These are phyloP conservation scores for Vicia villosa DNA, from an alignment of 306 rosid genomes.

Conservation along the genomic window DNA sequence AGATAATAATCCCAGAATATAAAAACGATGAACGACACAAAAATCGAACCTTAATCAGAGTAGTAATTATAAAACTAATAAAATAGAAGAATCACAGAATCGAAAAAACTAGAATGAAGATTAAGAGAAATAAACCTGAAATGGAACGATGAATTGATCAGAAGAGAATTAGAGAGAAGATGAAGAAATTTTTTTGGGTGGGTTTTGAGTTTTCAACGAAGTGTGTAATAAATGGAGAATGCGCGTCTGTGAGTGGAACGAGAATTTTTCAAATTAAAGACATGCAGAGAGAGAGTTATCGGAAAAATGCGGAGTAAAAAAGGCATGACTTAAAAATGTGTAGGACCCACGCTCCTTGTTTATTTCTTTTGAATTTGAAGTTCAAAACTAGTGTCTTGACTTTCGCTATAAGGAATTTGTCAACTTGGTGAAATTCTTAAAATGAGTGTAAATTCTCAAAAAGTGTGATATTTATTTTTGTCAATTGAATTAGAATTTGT, in stretches of 20 bases:
- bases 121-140: conserved; percentile 32
- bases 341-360: too few species aligned
- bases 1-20: background rate
- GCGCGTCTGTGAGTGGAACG: conserved; percentile 48
- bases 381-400: too few species aligned
- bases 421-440: too few species aligned
- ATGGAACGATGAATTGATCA: conserved; percentile 34
- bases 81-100: background rate
- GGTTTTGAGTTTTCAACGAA: conserved; percentile 32
- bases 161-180: conserved; percentile 34
- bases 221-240: conserved; percentile 33
- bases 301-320: too few species aligned
- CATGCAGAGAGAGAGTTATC: background rate
- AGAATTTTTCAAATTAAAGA: conserved; percentile 66
- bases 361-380: too few species aligned
- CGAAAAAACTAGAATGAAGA: background rate
- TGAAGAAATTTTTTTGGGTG: conserved; percentile 4
- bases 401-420: too few species aligned
- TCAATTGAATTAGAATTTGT: too few species aligned
- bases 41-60: background rate
- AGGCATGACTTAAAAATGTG: too few species aligned
- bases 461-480: too few species aligned
- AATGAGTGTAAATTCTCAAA: too few species aligned
- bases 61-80: background rate
- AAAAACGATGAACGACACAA: background rate